Base-by-base conservation (phyloP, 108 stramenopile species). In the Seminavis robusta region DNA sequence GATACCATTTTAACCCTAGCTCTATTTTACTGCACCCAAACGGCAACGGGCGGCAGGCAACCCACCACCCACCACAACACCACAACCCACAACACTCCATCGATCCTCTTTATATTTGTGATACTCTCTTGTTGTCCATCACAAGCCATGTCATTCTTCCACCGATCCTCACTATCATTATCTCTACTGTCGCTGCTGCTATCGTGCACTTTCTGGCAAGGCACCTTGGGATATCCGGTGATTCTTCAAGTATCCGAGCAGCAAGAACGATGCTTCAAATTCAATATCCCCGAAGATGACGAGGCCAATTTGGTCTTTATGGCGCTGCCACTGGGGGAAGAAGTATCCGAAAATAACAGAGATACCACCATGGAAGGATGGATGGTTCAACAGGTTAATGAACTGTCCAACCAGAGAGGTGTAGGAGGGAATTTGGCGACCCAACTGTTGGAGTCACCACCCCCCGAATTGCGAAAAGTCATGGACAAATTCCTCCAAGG, bases 281-380 rank as follows among this genome's bases (percentile, higher is more conserved):
- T 87, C 56, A 87, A 83, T 40, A 75, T 93, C 25, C 91, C 91
- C 9, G 74, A 86, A 32, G 86, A 80, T 42, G 91, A 93, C 51
- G 91, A 93, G 55, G 91, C 91, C 23, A 82, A 89, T 46, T 65
- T 93, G 76, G 76, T 84, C 5, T 82, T 86, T 43, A 53, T 88
- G 48, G 67, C 80, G 21, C 50, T 92, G 7, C 87, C 90, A 4
- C 40, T 39, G 36, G 36, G 19, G 53, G 40, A 71, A 62, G 24
- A 50, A 49, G 1, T 29, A 41, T 15, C 60, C 32, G 50, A 66
- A n/a, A n/a, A n/a, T n/a, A n/a, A n/a, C 53, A 69, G 74, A 52
- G 77, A 67, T 30, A 28, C 65, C 44, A 60, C 57, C 7, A 74
- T 81, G 33, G 83, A 85, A 65, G 72, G 71, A 39, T 85, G 77